Evolutionary conservation across 305 asterid genomes (phyloP), one percentile per base, ranked within the genome.

Genomic region (Plantago rigida): DNA sequence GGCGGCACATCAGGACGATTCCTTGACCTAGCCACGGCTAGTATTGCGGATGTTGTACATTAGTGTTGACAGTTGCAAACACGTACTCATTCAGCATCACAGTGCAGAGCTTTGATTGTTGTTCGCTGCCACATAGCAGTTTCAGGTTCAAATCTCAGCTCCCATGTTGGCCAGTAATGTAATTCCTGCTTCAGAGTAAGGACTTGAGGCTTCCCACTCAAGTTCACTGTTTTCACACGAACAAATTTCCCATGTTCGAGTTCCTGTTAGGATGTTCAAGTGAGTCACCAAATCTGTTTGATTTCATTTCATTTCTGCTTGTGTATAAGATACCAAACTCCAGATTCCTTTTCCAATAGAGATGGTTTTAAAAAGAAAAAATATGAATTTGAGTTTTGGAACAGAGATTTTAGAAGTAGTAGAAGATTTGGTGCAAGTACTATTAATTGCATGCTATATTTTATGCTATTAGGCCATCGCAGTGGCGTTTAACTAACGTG

Each of bases 161-260:
- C 99, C 99, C 99, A 92, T 34, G 96, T 71, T 47, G 99, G 95
- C 99, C 99, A 92, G 76, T 92, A 92, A 69, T 92, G 99, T 67
- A 92, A 77, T 78, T 92, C 99, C 78, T 92, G 99, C 85, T 88
- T 92, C 81, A 88, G 66, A 28, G 99, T 79, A 24, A 92, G 84
- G 47, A 88, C 95, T 34, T 94, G 85, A 63, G 96, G 94, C 78
- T 89, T 92, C 79, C 93, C 99, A 3, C 83, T 86, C 79, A 92
- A 82, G 82, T 92, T 92, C 47, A 92, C 69, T 9, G 87, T 86
- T 71, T 74, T 81, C 57, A 92, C 84, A 46, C 99, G 94, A 54
- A 88, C 95, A 62, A 88, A 88, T 58, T 86, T 94, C 53, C 90
- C 94, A 13, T 92, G 93, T 73, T 84, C 87, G 62, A 92, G 70